These are phyloP conservation scores for Teratosphaeria pseudoeucalypti DNA, from an alignment of 2,329 filamentous ascomycete genomes.

Conservation along the genomic window DNA sequence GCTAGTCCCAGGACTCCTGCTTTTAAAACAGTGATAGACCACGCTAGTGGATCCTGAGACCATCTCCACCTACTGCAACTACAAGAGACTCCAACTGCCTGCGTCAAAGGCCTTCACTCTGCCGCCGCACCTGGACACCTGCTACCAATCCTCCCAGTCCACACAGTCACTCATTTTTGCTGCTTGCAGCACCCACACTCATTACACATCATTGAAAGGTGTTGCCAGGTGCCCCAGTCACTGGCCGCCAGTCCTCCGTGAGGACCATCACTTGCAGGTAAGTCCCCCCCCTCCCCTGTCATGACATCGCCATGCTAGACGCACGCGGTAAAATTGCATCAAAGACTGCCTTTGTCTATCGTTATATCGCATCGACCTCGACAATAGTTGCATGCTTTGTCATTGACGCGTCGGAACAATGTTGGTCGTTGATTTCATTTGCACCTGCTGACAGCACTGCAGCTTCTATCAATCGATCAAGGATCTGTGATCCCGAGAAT, in stretches of 20 bases:
- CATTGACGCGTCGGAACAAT: not conserved
- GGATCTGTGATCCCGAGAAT: conserved; percentile 12
- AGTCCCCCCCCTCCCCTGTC: not conserved
- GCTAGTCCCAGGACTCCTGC: conserved; percentile 1
- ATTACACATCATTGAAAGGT: not conserved
- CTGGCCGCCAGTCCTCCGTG: conserved; percentile 2
- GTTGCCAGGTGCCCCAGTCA: conserved; percentile 1
- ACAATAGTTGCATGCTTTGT: not conserved
- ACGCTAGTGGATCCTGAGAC: not conserved
- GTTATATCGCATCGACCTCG: not conserved
- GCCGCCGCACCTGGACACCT: not conserved
- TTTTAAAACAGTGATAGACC: conserved; percentile 1
- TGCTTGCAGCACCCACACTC: conserved; percentile 5
- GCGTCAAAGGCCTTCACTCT: not conserved
- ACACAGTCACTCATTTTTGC: conserved; percentile 5
- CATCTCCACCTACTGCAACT: not conserved
- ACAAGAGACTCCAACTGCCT: not conserved
- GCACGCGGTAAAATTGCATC: not conserved
- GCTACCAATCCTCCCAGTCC: not conserved
- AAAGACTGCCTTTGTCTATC: not conserved
- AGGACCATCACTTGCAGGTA: conserved; percentile 1
- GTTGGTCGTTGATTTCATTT: not conserved
- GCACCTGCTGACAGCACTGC: not conserved
- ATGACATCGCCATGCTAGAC: not conserved
- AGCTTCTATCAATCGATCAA: conserved; percentile 2